Percentiles rank a stretch among this genome's conserved stretches.
These are phyloP conservation scores for Skeletonema costatum DNA, from an alignment of 108 stramenopile species.

Conservation along the genomic window DNA sequence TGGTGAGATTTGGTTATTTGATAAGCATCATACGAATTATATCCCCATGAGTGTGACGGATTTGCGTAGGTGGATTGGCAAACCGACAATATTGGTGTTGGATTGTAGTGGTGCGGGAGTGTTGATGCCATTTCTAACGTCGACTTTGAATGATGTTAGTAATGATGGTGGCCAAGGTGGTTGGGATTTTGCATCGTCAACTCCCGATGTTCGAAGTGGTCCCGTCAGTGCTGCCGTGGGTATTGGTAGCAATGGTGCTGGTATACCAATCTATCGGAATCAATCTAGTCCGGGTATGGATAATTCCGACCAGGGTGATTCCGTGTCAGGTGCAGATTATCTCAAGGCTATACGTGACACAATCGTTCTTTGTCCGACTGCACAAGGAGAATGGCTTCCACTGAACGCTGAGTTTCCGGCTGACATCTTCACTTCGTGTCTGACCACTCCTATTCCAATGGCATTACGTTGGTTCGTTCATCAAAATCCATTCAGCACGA, in stretches of 20 bases:
- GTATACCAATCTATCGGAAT: conserved; percentile 1
- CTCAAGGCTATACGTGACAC: conserved; percentile 69
- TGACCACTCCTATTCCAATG: conserved; percentile 97
- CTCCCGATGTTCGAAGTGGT: conserved; percentile 31
- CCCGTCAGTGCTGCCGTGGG: conserved; percentile 15
- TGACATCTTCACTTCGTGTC: conserved; percentile 97
- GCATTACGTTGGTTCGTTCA: conserved; percentile 95
- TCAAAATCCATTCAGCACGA: conserved; percentile 73
- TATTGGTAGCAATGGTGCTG: not conserved
- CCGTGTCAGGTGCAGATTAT: conserved; percentile 23
- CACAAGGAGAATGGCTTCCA: conserved; percentile 93
- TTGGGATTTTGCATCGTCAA: conserved; percentile 28
- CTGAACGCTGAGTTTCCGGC: conserved; percentile 94
- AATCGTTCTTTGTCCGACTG: conserved; percentile 96
- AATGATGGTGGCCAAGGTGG: conserved; percentile 14
- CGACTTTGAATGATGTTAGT: conserved; percentile 42
- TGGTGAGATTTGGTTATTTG: conserved; percentile 98
- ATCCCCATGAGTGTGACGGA: conserved; percentile 93
- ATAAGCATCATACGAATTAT: conserved; percentile 97
- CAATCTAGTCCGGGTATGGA: not conserved
- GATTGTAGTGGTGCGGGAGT: conserved; percentile 94
- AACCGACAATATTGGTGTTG: conserved; percentile 91
- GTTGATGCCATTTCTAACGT: conserved; percentile 86
- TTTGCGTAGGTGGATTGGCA: conserved; percentile 88
- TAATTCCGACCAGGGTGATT: conserved; percentile 9